A percentile compares a stretch with the other conserved stretches of the same genome.
Conservation (phyloP, 768 basidiomycete genomes). For the Podaxis sp. region DNA sequence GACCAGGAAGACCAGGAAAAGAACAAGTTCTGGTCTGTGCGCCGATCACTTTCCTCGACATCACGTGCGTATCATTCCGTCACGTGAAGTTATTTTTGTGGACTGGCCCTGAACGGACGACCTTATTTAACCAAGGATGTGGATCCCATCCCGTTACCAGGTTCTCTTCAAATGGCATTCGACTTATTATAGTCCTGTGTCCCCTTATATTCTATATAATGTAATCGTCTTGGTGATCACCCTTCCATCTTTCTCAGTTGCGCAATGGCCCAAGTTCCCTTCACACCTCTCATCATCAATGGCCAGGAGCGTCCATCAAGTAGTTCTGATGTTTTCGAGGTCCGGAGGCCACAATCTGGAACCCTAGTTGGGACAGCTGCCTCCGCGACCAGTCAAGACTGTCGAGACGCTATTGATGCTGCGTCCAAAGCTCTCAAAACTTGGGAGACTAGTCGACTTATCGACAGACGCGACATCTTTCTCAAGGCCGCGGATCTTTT, state of each 20-base stretch:
- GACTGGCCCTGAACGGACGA: background rate
- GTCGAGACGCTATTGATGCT: slow-evolving; percentile 41
- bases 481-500: slow-evolving; percentile 47
- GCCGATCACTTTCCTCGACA: slow-evolving; percentile 27
- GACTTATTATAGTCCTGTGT: background rate
- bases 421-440: slow-evolving; percentile 44
- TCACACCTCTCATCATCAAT: slow-evolving; percentile 40
- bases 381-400: slow-evolving; percentile 44
- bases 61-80: slow-evolving; percentile 9
- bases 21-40: slow-evolving; percentile 23
- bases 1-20: slow-evolving; percentile 21
- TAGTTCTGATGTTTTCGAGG: slow-evolving; percentile 39
- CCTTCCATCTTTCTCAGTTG: background rate
- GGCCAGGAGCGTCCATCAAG: slow-evolving; percentile 36
- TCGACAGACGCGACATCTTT: slow-evolving; percentile 41
- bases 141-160: background rate
- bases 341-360: slow-evolving; percentile 41
- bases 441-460: slow-evolving; percentile 41
- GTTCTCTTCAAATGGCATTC: background rate
- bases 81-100: background rate
- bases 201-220: background rate
- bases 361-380: slow-evolving; percentile 42
- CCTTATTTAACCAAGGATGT: background rate
- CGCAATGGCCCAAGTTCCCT: slow-evolving; percentile 12
- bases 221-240: background rate